A percentile compares a stretch with the other conserved stretches of the same genome.
These are phyloP conservation scores for Elongisporangium undulatum DNA, from an alignment of 352 stramenopile genomes.

Conservation along the genomic window DNA sequence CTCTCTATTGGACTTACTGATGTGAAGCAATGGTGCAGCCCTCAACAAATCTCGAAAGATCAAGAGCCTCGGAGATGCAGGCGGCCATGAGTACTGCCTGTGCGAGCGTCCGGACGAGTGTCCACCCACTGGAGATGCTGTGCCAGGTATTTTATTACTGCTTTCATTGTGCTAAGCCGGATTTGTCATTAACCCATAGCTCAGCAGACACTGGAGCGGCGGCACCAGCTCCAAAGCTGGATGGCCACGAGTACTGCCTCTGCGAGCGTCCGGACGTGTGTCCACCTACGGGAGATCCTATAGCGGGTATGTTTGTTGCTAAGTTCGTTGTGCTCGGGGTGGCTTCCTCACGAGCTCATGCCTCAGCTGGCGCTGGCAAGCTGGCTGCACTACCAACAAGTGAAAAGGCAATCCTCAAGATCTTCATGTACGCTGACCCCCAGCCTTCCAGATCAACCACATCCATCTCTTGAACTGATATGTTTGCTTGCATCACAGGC, in stretches of 20 bases:
- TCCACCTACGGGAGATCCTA: not conserved
- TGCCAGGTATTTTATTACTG: constrained; percentile 26
- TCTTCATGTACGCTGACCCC: constrained; percentile 72
- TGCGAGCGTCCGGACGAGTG: constrained; percentile 84
- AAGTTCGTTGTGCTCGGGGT: too few relatives aligned
- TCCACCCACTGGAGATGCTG: constrained; percentile 55
- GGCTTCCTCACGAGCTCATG: constrained; percentile 19
- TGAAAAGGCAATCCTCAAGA: constrained; percentile 86
- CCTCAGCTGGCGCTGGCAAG: constrained; percentile 30
- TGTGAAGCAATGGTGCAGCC: constrained; percentile 18
- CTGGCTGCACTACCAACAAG: constrained; percentile 29
- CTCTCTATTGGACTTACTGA: not conserved
- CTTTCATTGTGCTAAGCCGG: not conserved
- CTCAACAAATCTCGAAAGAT: constrained; percentile 84
- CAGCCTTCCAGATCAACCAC: not conserved
- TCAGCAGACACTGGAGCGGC: not conserved
- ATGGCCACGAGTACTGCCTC: constrained; percentile 1
- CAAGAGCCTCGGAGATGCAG: constrained; percentile 89
- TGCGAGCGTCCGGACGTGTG: too few relatives aligned
- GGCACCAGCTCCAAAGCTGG: not conserved
- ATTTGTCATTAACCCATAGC: not conserved
- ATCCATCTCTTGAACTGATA: not conserved
- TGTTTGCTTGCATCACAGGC: constrained; percentile 32
- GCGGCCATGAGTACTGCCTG: constrained; percentile 83
- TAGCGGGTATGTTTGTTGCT: too few relatives aligned